phyloP scores from a whole-genome alignment of 108 stramenopile species.

The Fistulifera solaris region DNA sequence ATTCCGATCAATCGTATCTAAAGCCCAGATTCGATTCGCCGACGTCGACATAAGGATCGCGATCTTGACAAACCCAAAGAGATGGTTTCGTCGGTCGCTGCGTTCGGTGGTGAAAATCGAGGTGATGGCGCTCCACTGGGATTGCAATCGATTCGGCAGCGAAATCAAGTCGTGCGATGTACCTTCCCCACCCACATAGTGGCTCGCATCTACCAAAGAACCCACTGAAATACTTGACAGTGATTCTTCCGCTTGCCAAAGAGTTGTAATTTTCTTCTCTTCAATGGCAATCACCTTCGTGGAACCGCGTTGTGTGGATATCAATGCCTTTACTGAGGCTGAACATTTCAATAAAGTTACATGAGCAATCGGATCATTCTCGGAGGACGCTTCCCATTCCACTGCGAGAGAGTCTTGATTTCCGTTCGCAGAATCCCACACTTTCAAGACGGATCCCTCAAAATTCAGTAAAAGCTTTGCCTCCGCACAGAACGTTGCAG shows the following conservation, averaged over 20 bases:
- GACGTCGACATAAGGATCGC: slow-evolving; percentile 53
- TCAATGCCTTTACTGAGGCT: background rate
- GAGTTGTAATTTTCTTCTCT: slow-evolving; percentile 4
- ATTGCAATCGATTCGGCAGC: slow-evolving; percentile 39
- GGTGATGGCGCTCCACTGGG: slow-evolving; percentile 37
- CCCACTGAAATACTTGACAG: slow-evolving; percentile 47
- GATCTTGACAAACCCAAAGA: slow-evolving; percentile 79
- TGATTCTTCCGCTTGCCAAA: slow-evolving; percentile 74
- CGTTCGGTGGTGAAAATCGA: slow-evolving; percentile 12
- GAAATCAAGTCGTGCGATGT: slow-evolving; percentile 43
- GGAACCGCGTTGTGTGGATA: slow-evolving; percentile 21
- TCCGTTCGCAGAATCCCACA: background rate
- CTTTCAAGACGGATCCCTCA: background rate
- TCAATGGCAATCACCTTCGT: slow-evolving; percentile 31
- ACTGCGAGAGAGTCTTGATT: too few relatives aligned
- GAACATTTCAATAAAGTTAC: too few relatives aligned
- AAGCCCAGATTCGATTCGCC: slow-evolving; percentile 49
- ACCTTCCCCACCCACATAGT: slow-evolving; percentile 32
- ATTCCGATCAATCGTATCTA: slow-evolving; percentile 36
- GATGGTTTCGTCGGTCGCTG: slow-evolving; percentile 35
- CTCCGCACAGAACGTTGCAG: slow-evolving; percentile 26
- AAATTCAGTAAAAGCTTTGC: slow-evolving; percentile 20
- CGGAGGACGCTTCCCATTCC: too few relatives aligned
- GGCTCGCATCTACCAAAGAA: slow-evolving; percentile 70
- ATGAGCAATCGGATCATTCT: too few relatives aligned